phyloP scores from a whole-genome alignment of 768 basidiomycete species.

The Suillus paluster region DNA sequence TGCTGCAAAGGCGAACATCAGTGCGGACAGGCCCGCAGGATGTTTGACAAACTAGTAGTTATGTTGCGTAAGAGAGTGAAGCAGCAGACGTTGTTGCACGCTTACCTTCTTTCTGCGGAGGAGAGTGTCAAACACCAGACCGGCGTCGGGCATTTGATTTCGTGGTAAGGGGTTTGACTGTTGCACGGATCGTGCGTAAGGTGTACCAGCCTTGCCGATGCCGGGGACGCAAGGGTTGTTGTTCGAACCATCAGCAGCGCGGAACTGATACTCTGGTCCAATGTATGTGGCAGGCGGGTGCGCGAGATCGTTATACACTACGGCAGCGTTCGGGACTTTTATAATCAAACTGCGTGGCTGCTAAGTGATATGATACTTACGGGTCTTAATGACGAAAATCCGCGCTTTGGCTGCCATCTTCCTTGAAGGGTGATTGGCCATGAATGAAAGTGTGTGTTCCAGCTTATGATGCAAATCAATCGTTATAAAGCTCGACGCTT shows the following conservation, averaged over 20 bases:
- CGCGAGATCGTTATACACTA: slow-evolving; percentile 82
- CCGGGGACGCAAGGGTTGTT: slow-evolving; percentile 75
- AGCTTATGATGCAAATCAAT: slow-evolving; percentile 47
- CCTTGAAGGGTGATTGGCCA: slow-evolving; percentile 61
- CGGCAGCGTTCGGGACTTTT: slow-evolving; percentile 2
- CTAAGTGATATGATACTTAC: slow-evolving; percentile 45
- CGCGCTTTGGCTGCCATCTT: slow-evolving; percentile 44
- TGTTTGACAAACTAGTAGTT: slow-evolving; percentile 66
- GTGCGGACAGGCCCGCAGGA: slow-evolving; percentile 75
- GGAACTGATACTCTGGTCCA: slow-evolving; percentile 65
- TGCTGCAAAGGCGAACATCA: slow-evolving; percentile 85
- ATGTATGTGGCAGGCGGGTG: slow-evolving; percentile 79
- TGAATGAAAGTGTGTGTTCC: slow-evolving; percentile 67
- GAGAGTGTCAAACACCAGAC: slow-evolving; percentile 80
- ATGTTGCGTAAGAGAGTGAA: slow-evolving; percentile 10
- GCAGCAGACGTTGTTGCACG: not conserved
- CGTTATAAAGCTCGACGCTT: not conserved
- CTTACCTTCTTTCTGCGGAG: slow-evolving; percentile 69
- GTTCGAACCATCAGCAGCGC: slow-evolving; percentile 74
- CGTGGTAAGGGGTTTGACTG: slow-evolving; percentile 64
- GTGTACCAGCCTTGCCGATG: slow-evolving; percentile 77
- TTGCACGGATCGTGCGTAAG: slow-evolving; percentile 86
- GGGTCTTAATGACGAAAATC: slow-evolving; percentile 47
- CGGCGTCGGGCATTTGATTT: slow-evolving; percentile 77
- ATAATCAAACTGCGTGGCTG: not conserved